A percentile compares a stretch with the other conserved stretches of the same genome.
Evolutionary conservation across 1,139 yeast species (phyloP).

Genomic region (Pneumocystis sp.): DNA sequence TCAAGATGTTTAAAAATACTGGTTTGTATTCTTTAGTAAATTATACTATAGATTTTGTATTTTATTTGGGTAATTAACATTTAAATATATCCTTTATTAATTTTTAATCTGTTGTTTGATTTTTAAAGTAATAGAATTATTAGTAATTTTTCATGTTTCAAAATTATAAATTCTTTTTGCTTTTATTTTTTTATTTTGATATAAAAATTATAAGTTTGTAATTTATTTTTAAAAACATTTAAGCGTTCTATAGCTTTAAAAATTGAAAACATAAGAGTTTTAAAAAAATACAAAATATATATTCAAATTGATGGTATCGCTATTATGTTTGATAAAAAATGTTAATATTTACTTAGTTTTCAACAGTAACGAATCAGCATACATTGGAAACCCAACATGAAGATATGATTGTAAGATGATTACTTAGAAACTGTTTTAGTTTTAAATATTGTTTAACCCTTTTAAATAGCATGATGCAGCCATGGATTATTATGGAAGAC

Average conservation of each 20-base stretch:
- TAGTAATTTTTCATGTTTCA: too few species aligned
- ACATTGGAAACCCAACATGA: constrained; percentile 28
- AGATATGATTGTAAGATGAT: constrained; percentile 45
- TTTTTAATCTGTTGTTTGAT: background rate
- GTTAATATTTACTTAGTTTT: constrained; percentile 12
- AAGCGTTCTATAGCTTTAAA: background rate
- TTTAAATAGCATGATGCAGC: constrained; percentile 66
- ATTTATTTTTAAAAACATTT: background rate
- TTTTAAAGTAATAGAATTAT: background rate
- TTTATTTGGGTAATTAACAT: background rate
- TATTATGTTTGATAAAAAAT: background rate
- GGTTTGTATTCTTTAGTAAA: background rate
- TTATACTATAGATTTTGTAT: background rate
- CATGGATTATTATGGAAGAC: constrained; percentile 85
- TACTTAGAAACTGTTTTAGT: background rate
- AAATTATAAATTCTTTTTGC: too few species aligned
- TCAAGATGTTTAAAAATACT: background rate
- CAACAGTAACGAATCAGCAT: constrained; percentile 25
- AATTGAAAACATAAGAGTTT: background rate
- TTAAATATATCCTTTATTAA: background rate
- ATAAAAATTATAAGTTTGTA: too few species aligned
- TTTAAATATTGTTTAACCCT: background rate
- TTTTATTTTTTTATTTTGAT: too few species aligned
- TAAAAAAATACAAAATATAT: background rate
- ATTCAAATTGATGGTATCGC: background rate